Evolutionary conservation across 1,284 basidiomycete genomes (phyloP).

Genomic region (Heterobasidion annosum): DNA sequence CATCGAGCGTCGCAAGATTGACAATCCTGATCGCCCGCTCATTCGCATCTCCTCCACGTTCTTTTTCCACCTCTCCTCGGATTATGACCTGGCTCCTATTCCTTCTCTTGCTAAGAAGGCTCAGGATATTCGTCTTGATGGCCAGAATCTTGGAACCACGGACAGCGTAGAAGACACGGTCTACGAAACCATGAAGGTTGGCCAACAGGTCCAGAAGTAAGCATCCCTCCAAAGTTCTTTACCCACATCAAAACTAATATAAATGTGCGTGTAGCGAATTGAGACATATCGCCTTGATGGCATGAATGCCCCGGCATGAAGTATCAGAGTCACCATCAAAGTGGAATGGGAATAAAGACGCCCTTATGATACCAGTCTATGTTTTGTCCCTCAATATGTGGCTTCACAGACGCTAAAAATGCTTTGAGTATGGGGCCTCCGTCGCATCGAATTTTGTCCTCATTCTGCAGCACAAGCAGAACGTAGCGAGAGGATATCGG

Average conservation of each 20-base stretch:
- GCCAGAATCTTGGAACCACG: conserved; percentile 24
- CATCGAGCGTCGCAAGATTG: conserved; percentile 49
- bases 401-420: no score
- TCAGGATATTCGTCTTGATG: conserved; percentile 25
- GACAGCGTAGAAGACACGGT: conserved; percentile 32
- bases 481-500: no score
- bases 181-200: conserved; percentile 79
- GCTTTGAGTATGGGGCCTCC: no score
- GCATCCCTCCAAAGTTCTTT: conserved; percentile 17
- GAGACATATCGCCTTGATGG: conserved; percentile 54
- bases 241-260: neutral
- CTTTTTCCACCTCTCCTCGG: conserved; percentile 89
- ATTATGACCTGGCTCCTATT: conserved; percentile 65
- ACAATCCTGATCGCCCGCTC: conserved; percentile 66
- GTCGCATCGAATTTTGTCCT: no score
- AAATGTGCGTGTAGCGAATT: conserved; percentile 49
- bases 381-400: no score
- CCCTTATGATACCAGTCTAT: no score
- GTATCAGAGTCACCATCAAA: no score
- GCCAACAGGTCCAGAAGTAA: conserved; percentile 78
- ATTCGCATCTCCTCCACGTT: conserved; percentile 92
- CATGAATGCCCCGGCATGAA: neutral
- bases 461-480: no score
- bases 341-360: no score
- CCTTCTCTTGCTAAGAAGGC: conserved; percentile 41